phyloP scores from a whole-genome alignment of 2,329 filamentous ascomycete genomes.

The Xylaria sp. region DNA sequence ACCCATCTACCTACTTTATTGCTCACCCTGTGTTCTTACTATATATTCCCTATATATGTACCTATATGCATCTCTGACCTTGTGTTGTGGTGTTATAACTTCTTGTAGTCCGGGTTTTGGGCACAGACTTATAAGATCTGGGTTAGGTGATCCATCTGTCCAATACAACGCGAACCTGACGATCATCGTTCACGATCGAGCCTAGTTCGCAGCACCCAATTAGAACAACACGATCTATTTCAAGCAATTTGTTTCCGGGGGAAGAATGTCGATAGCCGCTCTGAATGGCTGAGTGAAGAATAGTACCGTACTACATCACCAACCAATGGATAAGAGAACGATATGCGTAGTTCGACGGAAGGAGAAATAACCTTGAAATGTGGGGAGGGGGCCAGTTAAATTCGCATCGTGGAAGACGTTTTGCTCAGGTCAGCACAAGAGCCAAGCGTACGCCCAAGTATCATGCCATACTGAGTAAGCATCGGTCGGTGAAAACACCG shows the following conservation, averaged over 20 bases:
- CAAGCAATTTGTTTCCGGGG: constrained; percentile 6
- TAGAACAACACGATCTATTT: constrained; percentile 9
- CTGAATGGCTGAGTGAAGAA: constrained; percentile 26
- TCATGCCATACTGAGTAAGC: background rate
- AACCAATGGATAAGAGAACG: constrained; percentile 37
- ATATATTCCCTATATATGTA: too few species aligned
- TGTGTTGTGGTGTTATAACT: background rate
- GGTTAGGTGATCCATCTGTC: constrained; percentile 34
- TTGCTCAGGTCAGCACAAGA: constrained; percentile 8
- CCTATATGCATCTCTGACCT: background rate
- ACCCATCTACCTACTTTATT: background rate
- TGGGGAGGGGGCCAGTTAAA: constrained; percentile 21
- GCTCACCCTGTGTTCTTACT: background rate
- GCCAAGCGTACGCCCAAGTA: background rate
- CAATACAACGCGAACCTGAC: constrained; percentile 29
- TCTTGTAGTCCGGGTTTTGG: background rate
- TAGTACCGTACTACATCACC: constrained; percentile 23
- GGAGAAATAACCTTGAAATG: constrained; percentile 36
- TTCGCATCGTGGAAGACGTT: constrained; percentile 10
- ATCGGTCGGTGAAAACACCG: background rate
- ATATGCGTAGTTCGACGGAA: constrained; percentile 34
- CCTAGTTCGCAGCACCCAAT: constrained; percentile 19
- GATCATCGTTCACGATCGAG: constrained; percentile 28
- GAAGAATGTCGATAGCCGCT: constrained; percentile 12
- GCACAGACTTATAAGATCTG: constrained; percentile 11